Evolutionary conservation across 225 moss, liverwort and hornwort species (phyloP).

Genomic region (Thuidium tamariscinum): DNA sequence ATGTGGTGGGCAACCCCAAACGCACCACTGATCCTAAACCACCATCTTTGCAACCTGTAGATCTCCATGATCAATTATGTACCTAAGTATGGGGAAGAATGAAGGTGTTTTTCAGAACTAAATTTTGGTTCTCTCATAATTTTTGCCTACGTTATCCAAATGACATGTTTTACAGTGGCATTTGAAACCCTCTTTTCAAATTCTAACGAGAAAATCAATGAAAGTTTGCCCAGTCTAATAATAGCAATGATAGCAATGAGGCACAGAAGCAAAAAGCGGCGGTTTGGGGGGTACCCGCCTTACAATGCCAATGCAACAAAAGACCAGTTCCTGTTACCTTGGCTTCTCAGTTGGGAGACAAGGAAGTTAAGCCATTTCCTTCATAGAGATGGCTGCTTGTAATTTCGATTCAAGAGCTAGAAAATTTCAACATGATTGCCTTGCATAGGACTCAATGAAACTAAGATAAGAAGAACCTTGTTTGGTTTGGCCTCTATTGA

Average conservation of each 20-base stretch:
- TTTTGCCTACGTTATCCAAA: not conserved
- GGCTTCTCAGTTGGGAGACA: not conserved
- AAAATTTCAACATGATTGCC: not conserved
- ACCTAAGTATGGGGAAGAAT: not conserved
- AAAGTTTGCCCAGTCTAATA: not conserved
- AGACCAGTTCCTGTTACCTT: not conserved
- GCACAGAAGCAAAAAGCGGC: not conserved
- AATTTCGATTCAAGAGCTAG: not conserved
- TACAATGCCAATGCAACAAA: not conserved
- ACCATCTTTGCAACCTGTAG: not conserved
- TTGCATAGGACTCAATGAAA: not conserved
- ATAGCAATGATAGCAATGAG: too few species aligned
- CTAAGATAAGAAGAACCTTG: not conserved
- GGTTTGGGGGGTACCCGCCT: not conserved
- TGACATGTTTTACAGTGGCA: not conserved
- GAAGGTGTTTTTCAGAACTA: too few species aligned
- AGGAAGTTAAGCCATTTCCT: not conserved
- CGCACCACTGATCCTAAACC: not conserved
- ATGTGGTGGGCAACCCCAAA: rapidly evolving
- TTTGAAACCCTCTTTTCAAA: not conserved
- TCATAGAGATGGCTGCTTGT: not conserved
- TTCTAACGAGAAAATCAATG: too few species aligned
- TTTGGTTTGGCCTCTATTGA: not conserved
- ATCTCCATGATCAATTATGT: not conserved
- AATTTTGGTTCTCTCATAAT: not conserved